Conservation (phyloP, 306 rosid species). For the Cucumis hystrix region DNA sequence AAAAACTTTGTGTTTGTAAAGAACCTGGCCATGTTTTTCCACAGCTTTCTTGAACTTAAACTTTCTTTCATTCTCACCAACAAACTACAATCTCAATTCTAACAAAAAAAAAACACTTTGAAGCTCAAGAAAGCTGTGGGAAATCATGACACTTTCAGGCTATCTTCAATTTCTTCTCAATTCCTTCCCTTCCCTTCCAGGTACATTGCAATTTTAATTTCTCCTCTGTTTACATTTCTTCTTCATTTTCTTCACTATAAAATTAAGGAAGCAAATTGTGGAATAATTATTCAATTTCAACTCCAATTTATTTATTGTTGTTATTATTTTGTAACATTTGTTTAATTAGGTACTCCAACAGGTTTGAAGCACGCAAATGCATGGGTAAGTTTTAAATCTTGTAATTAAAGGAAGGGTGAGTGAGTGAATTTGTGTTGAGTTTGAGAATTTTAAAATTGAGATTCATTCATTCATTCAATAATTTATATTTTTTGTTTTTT, state of each 20-base stretch:
- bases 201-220: too few species aligned
- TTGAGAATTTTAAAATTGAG: neutral
- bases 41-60: conserved; percentile 99
- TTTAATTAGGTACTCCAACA: neutral
- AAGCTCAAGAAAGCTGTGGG: conserved; percentile 99
- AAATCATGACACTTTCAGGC: conserved; percentile 12
- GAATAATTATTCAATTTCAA: neutral
- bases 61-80: too few species aligned
- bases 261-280: neutral
- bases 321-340: too few species aligned
- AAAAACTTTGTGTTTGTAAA: neutral
- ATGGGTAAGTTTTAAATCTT: too few species aligned
- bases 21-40: conserved; percentile 82
- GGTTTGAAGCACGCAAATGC: neutral
- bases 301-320: neutral
- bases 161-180: too few species aligned
- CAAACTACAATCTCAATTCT: too few species aligned
- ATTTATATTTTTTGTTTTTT: too few species aligned
- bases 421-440: neutral
- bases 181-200: neutral
- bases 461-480: neutral
- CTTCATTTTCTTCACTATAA: neutral
- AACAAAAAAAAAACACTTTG: conserved; percentile 8
- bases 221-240: too few species aligned
- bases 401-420: neutral